These are phyloP conservation scores for Melaleuca alternifolia DNA, from an alignment of 345 rosid species.

Conservation along the genomic window DNA sequence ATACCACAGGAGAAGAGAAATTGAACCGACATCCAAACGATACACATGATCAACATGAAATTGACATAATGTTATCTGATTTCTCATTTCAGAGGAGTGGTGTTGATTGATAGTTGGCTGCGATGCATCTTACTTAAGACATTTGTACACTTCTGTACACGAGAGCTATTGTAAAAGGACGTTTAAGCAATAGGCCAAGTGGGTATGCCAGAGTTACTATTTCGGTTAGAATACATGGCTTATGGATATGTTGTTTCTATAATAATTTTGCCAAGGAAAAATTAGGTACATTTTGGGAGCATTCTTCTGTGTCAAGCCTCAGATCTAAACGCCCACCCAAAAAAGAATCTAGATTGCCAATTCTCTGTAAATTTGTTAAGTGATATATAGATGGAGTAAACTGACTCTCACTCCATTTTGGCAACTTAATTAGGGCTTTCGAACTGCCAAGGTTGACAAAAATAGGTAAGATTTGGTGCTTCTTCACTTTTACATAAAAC, in stretches of 20 bases:
- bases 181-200: not conserved
- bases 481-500: no score
- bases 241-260: not conserved
- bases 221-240: not conserved
- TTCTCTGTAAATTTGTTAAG: no score
- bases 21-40: slow-evolving; percentile 6
- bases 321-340: no score
- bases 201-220: not conserved
- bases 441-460: no score
- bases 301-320: not conserved
- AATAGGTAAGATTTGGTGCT: no score
- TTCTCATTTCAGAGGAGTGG: slow-evolving; percentile 17
- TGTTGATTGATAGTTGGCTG: not conserved
- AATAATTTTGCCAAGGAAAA: not conserved
- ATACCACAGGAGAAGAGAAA: slow-evolving; percentile 2
- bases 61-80: slow-evolving; percentile 5
- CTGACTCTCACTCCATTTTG: no score
- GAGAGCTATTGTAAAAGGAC: not conserved
- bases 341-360: no score
- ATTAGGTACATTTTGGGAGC: not conserved
- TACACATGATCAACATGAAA: slow-evolving; percentile 15
- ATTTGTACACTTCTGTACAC: not conserved
- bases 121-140: not conserved
- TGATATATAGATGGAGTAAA: no score
- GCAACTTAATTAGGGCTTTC: no score